Evolutionary conservation across 2,329 filamentous ascomycete species (phyloP), one percentile per base, ranked within the genome.

Genomic region (Aspergillus udagawae): DNA sequence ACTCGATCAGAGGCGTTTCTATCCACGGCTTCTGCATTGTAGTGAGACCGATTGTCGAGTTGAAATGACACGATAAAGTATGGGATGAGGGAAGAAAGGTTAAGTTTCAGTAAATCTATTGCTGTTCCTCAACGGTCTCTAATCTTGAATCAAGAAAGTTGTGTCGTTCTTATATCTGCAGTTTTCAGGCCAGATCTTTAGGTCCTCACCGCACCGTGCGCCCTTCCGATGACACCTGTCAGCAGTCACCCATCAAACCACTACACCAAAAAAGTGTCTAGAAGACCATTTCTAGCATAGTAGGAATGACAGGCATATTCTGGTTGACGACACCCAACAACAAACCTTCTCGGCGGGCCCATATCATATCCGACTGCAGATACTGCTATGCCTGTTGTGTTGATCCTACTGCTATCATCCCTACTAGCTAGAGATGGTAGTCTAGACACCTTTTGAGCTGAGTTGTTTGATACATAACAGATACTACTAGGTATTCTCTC

Each of bases 1-100:
- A 76, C 58, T 76, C 74, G 42, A 75, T 63, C 28, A 77, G 57
- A 1, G 73, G 74, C 2, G 73, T 75, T 57, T 75, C 68, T 48
- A 75, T 74, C 73, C 74, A 76, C 27, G 72, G 73, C 27, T 67
- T 69, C 42, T 62, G 44, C 44, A 47, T 47, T 47, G 44, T 47
- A 7, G 7, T 38, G 14, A 7, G 14, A 17, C 14, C 14, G 14
- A 17, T 17, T 17, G 12, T 7, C 32, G 32, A 38, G 32, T 65
- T 41, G 38, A 23, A 23, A 21, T 47, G 41, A 23, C 14, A 44
- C 21, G 10, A 17, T n/a, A 14, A 49, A 17, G 5, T 38, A 6
- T 28, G 12, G 4, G 10, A 49, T 6, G 20, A 10, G 12, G 20
- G 20, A 49, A 14, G 10, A 21, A 17, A 17, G 6, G 14, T 7